Percentiles rank a stretch among this genome's conserved stretches.
Conservation (phyloP, 306 rosid genomes). For the Prosopis cineraria region DNA sequence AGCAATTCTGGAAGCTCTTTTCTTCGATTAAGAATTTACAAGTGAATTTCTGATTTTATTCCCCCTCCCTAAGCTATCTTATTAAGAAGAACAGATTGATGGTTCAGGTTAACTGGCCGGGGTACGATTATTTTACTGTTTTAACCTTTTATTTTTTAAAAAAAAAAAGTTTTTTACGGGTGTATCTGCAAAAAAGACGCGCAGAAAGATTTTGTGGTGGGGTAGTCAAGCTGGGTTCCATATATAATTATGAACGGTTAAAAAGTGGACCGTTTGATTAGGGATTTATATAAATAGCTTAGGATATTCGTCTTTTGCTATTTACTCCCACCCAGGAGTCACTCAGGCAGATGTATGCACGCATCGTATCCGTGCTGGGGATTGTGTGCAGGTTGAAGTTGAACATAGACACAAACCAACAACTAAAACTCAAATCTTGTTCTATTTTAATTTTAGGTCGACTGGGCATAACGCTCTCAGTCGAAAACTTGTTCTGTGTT, state of each 20-base stretch:
- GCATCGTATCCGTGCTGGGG: background rate
- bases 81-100: too few relatives aligned
- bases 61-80: background rate
- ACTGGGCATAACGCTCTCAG: constrained; percentile 3
- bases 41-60: background rate
- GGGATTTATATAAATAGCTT: background rate
- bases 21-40: constrained; percentile 13
- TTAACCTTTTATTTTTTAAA: background rate
- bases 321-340: constrained; percentile 31
- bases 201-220: constrained; percentile 15
- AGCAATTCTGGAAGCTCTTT: constrained; percentile 21
- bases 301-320: constrained; percentile 34
- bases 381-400: background rate
- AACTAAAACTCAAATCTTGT: constrained; percentile 12
- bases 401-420: background rate
- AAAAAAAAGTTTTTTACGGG: background rate
- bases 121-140: background rate
- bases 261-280: constrained; percentile 10
- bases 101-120: background rate
- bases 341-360: background rate
- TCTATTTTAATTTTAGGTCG: constrained; percentile 28
- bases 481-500: background rate
- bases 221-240: constrained; percentile 36
- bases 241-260: background rate
- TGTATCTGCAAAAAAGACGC: background rate